A percentile compares a stretch with the other conserved stretches of the same genome.
phyloP scores from a whole-genome alignment of 192 early-diverging fungal species.

The Entophlyctis helioformis region DNA sequence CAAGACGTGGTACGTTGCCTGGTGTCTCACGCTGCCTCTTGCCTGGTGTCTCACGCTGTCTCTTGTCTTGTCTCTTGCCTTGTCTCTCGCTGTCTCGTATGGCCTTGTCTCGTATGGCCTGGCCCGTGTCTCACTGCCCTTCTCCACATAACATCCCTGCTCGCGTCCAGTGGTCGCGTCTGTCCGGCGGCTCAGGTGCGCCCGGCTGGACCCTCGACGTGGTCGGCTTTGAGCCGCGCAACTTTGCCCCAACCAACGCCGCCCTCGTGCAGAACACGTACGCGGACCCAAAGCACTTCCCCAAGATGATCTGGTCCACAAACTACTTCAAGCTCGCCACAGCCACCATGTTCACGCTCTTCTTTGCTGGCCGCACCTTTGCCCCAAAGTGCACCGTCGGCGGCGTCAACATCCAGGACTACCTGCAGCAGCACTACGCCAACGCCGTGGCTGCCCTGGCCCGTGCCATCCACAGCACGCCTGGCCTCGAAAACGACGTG shows the following conservation, averaged over 20 bases:
- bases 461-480: slow-evolving; percentile 20
- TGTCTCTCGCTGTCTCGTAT: no score
- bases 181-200: slow-evolving; percentile 24
- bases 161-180: slow-evolving; percentile 21
- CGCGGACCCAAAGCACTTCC: slow-evolving; percentile 10
- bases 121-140: no score
- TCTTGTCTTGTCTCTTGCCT: no score
- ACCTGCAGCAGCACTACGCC: slow-evolving; percentile 51
- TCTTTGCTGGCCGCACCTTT: slow-evolving; percentile 58
- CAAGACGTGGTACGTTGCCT: slow-evolving; percentile 53
- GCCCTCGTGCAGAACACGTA: slow-evolving; percentile 68
- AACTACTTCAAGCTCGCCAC: slow-evolving; percentile 71
- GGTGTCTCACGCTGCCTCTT: neutral
- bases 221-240: slow-evolving; percentile 50
- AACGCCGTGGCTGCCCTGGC: slow-evolving; percentile 53
- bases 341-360: slow-evolving; percentile 69
- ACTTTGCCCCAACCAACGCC: slow-evolving; percentile 55
- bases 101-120: no score
- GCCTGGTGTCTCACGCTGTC: no score
- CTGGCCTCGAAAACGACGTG: slow-evolving; percentile 37
- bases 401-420: slow-evolving; percentile 40
- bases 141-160: neutral
- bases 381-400: slow-evolving; percentile 34
- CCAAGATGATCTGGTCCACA: slow-evolving; percentile 63
- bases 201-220: slow-evolving; percentile 53